Conservation (phyloP, 768 basidiomycete genomes). For the Suillus clintonianus region DNA sequence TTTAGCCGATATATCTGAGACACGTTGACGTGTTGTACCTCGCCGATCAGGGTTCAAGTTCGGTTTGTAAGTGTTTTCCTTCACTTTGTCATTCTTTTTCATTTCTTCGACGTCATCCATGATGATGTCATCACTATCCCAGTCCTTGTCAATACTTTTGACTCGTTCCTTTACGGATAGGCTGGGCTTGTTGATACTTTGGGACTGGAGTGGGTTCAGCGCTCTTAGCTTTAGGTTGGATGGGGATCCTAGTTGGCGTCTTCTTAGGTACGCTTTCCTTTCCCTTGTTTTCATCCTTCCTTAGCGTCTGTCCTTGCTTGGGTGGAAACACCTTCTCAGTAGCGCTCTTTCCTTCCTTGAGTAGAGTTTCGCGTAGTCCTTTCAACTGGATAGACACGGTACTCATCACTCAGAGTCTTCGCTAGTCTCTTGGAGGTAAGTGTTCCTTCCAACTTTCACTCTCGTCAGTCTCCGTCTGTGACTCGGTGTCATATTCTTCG, state of each 20-base stretch:
- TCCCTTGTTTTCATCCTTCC: neutral
- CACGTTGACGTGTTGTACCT: neutral
- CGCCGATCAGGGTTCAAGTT: neutral
- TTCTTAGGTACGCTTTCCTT: neutral
- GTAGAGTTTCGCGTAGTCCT: neutral
- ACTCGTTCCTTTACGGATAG: too few relatives aligned
- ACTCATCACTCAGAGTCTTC: neutral
- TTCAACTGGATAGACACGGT: neutral
- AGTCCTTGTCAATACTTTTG: too few relatives aligned
- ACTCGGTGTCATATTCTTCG: neutral
- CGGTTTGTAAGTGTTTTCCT: neutral
- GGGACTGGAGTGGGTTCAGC: too few relatives aligned
- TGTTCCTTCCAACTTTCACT: too few relatives aligned
- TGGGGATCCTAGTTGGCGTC: too few relatives aligned
- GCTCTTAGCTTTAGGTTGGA: neutral
- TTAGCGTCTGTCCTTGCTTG: neutral
- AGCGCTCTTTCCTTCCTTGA: neutral
- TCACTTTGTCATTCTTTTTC: neutral
- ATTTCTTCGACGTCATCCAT: too few relatives aligned
- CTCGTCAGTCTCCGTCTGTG: neutral
- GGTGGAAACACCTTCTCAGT: neutral
- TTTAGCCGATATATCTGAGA: neutral
- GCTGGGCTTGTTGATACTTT: too few relatives aligned
- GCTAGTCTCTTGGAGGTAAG: neutral
- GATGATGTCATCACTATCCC: too few relatives aligned